Base-by-base conservation (phyloP, 805 yeast genomes). In the Kluyveromyces dobzhanskii region DNA sequence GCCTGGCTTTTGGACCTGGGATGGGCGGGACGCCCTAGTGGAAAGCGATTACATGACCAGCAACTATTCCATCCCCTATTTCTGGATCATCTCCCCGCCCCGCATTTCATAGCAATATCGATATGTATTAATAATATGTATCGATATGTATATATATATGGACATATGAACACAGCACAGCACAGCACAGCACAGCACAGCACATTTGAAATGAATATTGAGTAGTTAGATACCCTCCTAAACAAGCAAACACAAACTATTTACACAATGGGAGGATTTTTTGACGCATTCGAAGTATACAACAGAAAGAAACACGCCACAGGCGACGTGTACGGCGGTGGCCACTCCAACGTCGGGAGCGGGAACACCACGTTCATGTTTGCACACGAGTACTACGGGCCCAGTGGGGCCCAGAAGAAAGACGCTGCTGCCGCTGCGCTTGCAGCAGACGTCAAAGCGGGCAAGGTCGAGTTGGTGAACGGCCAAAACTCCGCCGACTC, bases 201-300 rank as follows among this genome's bases (percentile, higher is more conserved):
- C n/a, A n/a, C n/a, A n/a, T n/a, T n/a, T n/a, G n/a, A n/a, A n/a
- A n/a, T n/a, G n/a, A n/a, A n/a, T n/a, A n/a, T n/a, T n/a, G n/a
- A n/a, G n/a, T n/a, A n/a, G n/a, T n/a, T n/a, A n/a, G n/a, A n/a
- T n/a, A n/a, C n/a, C n/a, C n/a, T n/a, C n/a, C n/a, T n/a, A n/a
- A n/a, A n/a, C n/a, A n/a, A n/a, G n/a, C n/a, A n/a, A n/a, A 21
- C 9, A 21, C 24, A 27, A 27, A 6, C 33, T 14, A 30, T 17
- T 3, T 14, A 12, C 35, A 23, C 23, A 18, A 50, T 38, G 45
- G 44, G 40, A 37, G 50, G 50, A 38, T 40, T 60, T 40, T 56
- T 56, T 48, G 55, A 59, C 34, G 52, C 65, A 30, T 60, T 60
- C 38, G 49, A 48, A 39, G 61, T 60, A 14, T 56, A 60, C 44